Evolutionary conservation across 371 early-diverging fungal genomes (phyloP), one percentile per base, ranked within the genome.

Genomic region (Lichtheimia corymbifera): DNA sequence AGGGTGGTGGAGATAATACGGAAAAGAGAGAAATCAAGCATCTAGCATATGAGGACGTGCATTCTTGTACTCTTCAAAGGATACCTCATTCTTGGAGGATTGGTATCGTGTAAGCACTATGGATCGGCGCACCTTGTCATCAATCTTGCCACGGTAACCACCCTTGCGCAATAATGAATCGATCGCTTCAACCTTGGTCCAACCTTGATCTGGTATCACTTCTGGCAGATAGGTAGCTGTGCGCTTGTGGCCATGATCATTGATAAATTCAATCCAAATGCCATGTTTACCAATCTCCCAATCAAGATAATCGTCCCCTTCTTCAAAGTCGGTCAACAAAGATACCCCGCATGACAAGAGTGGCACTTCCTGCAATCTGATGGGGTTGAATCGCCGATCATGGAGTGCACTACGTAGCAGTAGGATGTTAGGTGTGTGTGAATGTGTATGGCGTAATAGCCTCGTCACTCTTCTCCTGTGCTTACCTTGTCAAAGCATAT

Each of bases 221-320:
- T 97, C 96, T 1, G 97, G 97, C 53, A 97, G 73, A 70, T 91
- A 97, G 1, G 97, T 97, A 3, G 95, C 93, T 2, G 91, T 89
- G 22, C 71, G 71, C 52, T 74, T 74, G n/a, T 71, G 61, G 3
- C 88, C 87, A 27, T 80, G 63, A 30, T 70, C 53, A 4, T 68
- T 63, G 47, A 76, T 75, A 64, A 94, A 97, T 65, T 92, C 92
- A 28, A 96, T 92, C 90, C 94, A 90, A 41, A 97, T 90, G 7
- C 97, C 97, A 72, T 97, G 97, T 9, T 59, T 73, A 13, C 97
- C 97, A 41, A 95, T 68, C 72, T 89, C 88, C 97, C 97, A 97
- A 71, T 97, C 97, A 44, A 89, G 64, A 66, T 88, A 89, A 64
- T 91, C 67, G 3, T 73, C 59, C 0, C 75, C 93, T 5, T 70